Evolutionary conservation across 176 grass and related monocot genomes (phyloP).

Genomic region (Zoysia pacifica): DNA sequence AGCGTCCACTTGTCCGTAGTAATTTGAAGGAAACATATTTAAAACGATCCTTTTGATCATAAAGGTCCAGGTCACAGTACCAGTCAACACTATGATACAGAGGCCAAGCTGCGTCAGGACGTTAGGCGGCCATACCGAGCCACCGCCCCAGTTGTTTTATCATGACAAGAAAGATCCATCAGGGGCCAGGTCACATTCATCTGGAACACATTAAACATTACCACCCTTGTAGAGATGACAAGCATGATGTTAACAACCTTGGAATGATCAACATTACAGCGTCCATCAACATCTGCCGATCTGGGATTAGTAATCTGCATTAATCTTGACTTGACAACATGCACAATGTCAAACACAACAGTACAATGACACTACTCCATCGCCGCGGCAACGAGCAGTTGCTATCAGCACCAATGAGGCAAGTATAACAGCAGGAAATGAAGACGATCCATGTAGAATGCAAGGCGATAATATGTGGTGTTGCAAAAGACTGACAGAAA

Average conservation of each 20-base stretch:
- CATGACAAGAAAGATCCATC: slow-evolving; percentile 35
- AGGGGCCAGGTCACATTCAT: slow-evolving; percentile 38
- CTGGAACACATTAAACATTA: slow-evolving; percentile 44
- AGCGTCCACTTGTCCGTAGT: too few relatives aligned
- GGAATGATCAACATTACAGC: slow-evolving; percentile 15
- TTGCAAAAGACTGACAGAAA: background rate
- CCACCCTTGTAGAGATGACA: slow-evolving; percentile 28
- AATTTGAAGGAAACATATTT: too few relatives aligned
- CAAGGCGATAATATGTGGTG: slow-evolving; percentile 2
- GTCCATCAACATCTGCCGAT: slow-evolving; percentile 17
- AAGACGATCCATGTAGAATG: background rate
- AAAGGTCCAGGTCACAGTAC: slow-evolving; percentile 28
- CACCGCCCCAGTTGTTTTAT: slow-evolving; percentile 54
- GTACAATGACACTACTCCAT: background rate
- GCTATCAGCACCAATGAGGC: slow-evolving; percentile 5
- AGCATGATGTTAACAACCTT: slow-evolving; percentile 33
- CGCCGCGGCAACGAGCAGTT: background rate
- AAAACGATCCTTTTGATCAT: too few relatives aligned
- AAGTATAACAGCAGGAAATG: slow-evolving; percentile 3
- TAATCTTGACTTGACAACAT: background rate
- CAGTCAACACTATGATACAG: slow-evolving; percentile 32
- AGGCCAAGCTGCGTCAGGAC: slow-evolving; percentile 33
- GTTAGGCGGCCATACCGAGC: slow-evolving; percentile 41
- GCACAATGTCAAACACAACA: slow-evolving; percentile 27
- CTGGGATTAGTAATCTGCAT: background rate